Conservation (phyloP, 768 basidiomycete species). For the Myochromella boudieri region DNA sequence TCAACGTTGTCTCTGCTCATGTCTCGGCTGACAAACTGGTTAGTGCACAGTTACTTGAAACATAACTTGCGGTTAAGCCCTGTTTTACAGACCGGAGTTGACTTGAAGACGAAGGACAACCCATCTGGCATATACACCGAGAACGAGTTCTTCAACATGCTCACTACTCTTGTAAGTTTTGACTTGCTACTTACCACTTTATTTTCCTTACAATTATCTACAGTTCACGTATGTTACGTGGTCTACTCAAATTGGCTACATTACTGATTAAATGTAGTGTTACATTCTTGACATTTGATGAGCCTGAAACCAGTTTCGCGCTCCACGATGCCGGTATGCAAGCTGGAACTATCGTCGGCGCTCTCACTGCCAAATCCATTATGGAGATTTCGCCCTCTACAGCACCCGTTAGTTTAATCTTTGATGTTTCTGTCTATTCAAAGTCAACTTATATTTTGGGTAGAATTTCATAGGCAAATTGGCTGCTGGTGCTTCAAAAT, state of each 20-base stretch:
- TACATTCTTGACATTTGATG: conserved; percentile 26
- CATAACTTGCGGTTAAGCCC: background rate
- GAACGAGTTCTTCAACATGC: conserved; percentile 47
- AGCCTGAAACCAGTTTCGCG: conserved; percentile 32
- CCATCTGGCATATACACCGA: conserved; percentile 45
- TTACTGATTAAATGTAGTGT: conserved; percentile 8
- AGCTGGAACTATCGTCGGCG: conserved; percentile 27
- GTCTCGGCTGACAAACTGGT: conserved; percentile 6
- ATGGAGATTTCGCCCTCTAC: conserved; percentile 21
- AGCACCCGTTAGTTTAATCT: conserved; percentile 24
- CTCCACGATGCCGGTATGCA: conserved; percentile 25
- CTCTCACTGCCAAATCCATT: conserved; percentile 30
- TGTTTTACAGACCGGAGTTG: conserved; percentile 31
- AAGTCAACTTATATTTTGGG: background rate
- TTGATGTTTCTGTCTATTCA: background rate
- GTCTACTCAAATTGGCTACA: background rate
- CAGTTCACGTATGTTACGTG: conserved; percentile 11
- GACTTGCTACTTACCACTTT: background rate
- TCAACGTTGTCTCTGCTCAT: conserved; percentile 2
- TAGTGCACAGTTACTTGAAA: background rate
- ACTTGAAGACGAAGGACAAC: conserved; percentile 45
- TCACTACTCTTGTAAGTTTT: conserved; percentile 30
- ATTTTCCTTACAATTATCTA: background rate
- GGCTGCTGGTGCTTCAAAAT: background rate
- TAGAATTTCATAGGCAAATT: conserved; percentile 7